phyloP scores from a whole-genome alignment of 2,329 filamentous ascomycete genomes.

The Stachybotrys echinatus region DNA sequence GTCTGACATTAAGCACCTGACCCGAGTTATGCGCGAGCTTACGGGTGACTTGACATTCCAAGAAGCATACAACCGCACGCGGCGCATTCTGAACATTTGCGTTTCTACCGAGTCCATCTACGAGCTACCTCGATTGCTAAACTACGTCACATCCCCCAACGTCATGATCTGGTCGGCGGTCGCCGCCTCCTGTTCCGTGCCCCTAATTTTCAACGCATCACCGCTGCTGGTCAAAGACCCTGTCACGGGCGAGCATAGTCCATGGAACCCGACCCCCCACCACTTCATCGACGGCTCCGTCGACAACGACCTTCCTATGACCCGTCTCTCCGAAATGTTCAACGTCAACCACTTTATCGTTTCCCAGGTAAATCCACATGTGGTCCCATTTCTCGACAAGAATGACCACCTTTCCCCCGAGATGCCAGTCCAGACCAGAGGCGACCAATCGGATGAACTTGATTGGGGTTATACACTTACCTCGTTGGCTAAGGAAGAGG shows the following conservation, averaged over 20 bases:
- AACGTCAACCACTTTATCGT: conserved; percentile 99
- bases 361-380: conserved; percentile 92
- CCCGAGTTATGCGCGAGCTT: conserved; percentile 72
- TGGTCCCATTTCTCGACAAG: conserved; percentile 76
- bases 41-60: conserved; percentile 91
- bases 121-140: conserved; percentile 79
- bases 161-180: conserved; percentile 96
- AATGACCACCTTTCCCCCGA: conserved; percentile 55
- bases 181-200: conserved; percentile 91
- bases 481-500: conserved; percentile 71
- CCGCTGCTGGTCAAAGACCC: conserved; percentile 81
- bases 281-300: conserved; percentile 93
- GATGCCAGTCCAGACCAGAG: conserved; percentile 16
- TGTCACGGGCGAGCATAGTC: conserved; percentile 66
- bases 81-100: conserved; percentile 87
- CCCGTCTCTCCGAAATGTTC: conserved; percentile 86
- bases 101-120: conserved; percentile 85
- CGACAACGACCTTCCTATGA: conserved; percentile 91
- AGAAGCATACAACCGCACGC: conserved; percentile 91
- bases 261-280: conserved; percentile 82
- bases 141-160: conserved; percentile 90
- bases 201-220: conserved; percentile 75
- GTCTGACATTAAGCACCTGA: conserved; percentile 79
- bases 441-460: conserved; percentile 30
- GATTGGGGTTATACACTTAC: conserved; percentile 64